Evolutionary conservation across 2,329 filamentous ascomycete species (phyloP).

Genomic region (Beauveria sp.): DNA sequence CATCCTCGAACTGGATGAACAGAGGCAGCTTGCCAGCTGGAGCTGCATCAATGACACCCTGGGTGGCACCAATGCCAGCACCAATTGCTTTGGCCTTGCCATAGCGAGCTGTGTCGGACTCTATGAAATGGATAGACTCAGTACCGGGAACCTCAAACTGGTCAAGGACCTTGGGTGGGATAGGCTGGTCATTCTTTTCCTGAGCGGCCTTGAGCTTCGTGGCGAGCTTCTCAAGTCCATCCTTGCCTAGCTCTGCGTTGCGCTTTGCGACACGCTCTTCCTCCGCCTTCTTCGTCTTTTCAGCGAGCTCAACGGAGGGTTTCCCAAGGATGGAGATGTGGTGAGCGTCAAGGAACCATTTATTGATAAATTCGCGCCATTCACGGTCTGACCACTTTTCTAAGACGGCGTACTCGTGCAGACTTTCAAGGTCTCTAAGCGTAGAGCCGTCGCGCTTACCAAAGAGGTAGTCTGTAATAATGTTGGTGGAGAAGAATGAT

Average conservation of each 20-base stretch:
- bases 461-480: slow-evolving; percentile 90
- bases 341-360: slow-evolving; percentile 77
- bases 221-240: slow-evolving; percentile 68
- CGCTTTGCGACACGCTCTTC: slow-evolving; percentile 70
- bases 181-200: slow-evolving; percentile 77
- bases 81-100: slow-evolving; percentile 70
- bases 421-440: slow-evolving; percentile 49
- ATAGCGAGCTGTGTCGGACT: slow-evolving; percentile 75
- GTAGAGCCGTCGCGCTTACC: slow-evolving; percentile 78
- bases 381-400: slow-evolving; percentile 74
- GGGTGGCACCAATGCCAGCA: slow-evolving; percentile 57
- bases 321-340: slow-evolving; percentile 85
- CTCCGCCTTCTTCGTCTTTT: slow-evolving; percentile 75
- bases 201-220: slow-evolving; percentile 77
- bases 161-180: slow-evolving; percentile 74
- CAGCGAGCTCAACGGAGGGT: slow-evolving; percentile 71
- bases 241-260: slow-evolving; percentile 70
- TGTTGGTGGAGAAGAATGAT: slow-evolving; percentile 71
- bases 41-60: slow-evolving; percentile 67
- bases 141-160: slow-evolving; percentile 75
- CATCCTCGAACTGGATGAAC: slow-evolving; percentile 95
- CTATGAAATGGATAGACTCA: slow-evolving; percentile 91
- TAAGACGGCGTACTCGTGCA: slow-evolving; percentile 58
- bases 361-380: slow-evolving; percentile 75
- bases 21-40: slow-evolving; percentile 56